A percentile compares a stretch with the other conserved stretches of the same genome.
Conservation (phyloP, 2,329 filamentous ascomycete genomes). For the Ascocoryne sarcoides region DNA sequence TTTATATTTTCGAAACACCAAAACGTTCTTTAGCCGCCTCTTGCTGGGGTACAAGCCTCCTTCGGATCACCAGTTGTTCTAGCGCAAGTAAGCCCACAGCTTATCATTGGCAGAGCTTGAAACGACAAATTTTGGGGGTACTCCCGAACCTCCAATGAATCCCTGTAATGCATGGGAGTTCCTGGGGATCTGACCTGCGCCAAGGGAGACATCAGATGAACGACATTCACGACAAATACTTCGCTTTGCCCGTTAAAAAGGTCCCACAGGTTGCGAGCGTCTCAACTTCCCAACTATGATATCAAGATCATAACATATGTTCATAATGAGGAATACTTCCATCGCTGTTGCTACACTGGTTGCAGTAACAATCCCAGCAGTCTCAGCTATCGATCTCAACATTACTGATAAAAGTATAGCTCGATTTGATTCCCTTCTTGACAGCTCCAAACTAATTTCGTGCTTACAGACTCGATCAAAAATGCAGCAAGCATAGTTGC, state of each 20-base stretch:
- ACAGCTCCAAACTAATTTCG: background rate
- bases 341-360: background rate
- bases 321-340: background rate
- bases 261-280: too few relatives aligned
- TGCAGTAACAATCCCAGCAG: background rate
- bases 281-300: background rate
- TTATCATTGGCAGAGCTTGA: background rate
- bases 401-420: slow-evolving; percentile 11
- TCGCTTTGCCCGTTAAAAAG: too few relatives aligned
- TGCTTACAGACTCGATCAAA: slow-evolving; percentile 47
- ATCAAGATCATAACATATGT: background rate
- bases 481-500: slow-evolving; percentile 52
- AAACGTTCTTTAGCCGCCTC: background rate
- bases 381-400: slow-evolving; percentile 12
- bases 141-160: too few relatives aligned
- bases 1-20: background rate
- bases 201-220: too few relatives aligned
- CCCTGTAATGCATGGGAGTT: too few relatives aligned
- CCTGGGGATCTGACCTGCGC: too few relatives aligned
- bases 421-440: too few relatives aligned
- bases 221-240: too few relatives aligned
- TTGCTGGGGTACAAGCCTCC: background rate
- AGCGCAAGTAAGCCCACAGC: background rate
- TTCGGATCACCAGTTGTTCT: background rate
- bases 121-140: background rate